phyloP scores from a whole-genome alignment of 176 grass and related monocot genomes.

The Carex pumila region DNA sequence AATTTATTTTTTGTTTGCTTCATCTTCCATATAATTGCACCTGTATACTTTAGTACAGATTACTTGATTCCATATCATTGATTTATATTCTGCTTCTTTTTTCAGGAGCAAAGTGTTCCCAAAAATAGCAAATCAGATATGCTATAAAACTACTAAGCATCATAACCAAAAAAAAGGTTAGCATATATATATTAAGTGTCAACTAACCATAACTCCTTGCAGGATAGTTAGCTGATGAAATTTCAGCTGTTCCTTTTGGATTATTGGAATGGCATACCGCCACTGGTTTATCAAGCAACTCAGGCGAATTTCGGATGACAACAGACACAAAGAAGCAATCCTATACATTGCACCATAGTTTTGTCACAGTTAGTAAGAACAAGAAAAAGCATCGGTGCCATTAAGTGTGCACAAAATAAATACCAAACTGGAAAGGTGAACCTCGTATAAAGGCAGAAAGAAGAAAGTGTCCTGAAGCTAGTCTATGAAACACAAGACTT shows the following conservation, averaged over 20 bases:
- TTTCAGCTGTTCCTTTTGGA: conserved; percentile 92
- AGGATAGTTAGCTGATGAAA: conserved; percentile 95
- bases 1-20: neutral
- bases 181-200: neutral
- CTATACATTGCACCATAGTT: conserved; percentile 29
- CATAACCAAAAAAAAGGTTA: neutral
- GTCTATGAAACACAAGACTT: conserved; percentile 8
- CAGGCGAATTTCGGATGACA: conserved; percentile 67
- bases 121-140: neutral
- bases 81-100: neutral
- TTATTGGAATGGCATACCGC: conserved; percentile 91
- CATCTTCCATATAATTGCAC: neutral
- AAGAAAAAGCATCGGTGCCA: conserved; percentile 3
- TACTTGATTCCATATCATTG: neutral
- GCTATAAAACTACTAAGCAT: neutral
- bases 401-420: neutral
- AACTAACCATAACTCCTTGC: conserved; percentile 65
- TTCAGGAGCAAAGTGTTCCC: neutral
- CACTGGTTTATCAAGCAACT: conserved; percentile 78
- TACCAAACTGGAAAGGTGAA: neutral
- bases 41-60: neutral
- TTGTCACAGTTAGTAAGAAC: conserved; percentile 8
- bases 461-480: neutral
- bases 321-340: conserved; percentile 97
- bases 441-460: conserved; percentile 4